Percentiles rank a stretch among this genome's conserved stretches.
phyloP scores from a whole-genome alignment of 2,329 filamentous ascomycete genomes.

The Sporothrix phasma region DNA sequence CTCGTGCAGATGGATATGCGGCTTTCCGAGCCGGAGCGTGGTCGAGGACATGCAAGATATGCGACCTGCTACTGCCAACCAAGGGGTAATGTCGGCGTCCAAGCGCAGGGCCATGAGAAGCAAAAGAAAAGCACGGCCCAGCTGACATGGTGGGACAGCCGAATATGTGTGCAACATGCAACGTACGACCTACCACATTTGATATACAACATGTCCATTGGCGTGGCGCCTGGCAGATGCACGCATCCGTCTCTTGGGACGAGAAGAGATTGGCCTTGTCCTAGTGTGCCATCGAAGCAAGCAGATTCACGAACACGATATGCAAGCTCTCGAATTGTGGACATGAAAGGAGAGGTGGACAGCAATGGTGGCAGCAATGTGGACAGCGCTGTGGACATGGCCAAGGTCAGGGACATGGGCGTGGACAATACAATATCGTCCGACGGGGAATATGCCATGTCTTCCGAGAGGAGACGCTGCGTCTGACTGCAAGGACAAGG shows the following conservation, averaged over 20 bases:
- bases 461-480: background rate
- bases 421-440: background rate
- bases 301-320: background rate
- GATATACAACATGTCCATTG: background rate
- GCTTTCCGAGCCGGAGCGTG: background rate
- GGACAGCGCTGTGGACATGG: background rate
- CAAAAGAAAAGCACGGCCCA: background rate
- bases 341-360: background rate
- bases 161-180: no score
- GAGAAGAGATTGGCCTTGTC: background rate
- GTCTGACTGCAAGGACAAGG: background rate
- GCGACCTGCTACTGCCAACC: no score
- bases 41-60: background rate
- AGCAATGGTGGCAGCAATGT: background rate
- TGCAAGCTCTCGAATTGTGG: background rate
- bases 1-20: background rate
- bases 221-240: background rate
- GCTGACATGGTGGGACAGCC: background rate
- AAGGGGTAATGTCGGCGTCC: no score
- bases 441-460: background rate
- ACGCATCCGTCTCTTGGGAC: background rate
- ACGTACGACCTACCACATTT: background rate
- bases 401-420: no score
- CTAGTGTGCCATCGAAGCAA: background rate
- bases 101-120: background rate